Evolutionary conservation across 306 rosid genomes (phyloP), one percentile per base, ranked within the genome.

Genomic region (Styphnolobium japonicum): DNA sequence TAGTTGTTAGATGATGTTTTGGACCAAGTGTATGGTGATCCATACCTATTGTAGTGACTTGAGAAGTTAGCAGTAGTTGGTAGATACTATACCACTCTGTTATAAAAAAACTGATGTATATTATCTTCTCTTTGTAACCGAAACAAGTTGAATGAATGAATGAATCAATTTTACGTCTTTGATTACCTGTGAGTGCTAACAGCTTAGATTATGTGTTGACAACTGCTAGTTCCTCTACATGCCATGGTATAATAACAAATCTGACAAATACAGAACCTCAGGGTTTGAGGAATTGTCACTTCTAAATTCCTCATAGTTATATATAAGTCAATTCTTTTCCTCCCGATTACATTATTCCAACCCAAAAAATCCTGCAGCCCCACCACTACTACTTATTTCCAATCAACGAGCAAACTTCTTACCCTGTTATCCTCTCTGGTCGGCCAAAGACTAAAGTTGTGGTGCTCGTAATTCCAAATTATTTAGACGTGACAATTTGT

Each of bases 391-490:
- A 33, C 55, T 23, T 25, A 73, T 29, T 23, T 60, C 46, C 39
- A 76, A 68, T 62, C n/a, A 46, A 21, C 25, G 39, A 48, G 42
- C 15, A 61, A 60, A 64, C 58, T 52, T 64, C 77, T 70, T 21
- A 25, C 19, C 37, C 14, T 62, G 49, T 55, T 25, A 72, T 73
- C 82, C 23, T 64, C 63, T 73, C 31, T 67, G 71, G 84, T 83
- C 77, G 86, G 86, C 80, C 73, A 83, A 61, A 37, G 12, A 58
- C 51, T 73, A 45, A 67, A 69, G 69, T 56, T 45, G 77, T 77
- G 80, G 86, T 77, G 71, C 71, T 66, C 39, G 0, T 14, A 66
- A 11, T 37, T 78, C 83, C 46, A 49, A 56, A 43, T 57, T 64
- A 72, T 72, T 18, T 10, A 67, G 80, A 65, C 52, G 53, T 42